Evolutionary conservation across 768 basidiomycete species (phyloP), one percentile per base, ranked within the genome.

Genomic region (Tricholoma terreum): DNA sequence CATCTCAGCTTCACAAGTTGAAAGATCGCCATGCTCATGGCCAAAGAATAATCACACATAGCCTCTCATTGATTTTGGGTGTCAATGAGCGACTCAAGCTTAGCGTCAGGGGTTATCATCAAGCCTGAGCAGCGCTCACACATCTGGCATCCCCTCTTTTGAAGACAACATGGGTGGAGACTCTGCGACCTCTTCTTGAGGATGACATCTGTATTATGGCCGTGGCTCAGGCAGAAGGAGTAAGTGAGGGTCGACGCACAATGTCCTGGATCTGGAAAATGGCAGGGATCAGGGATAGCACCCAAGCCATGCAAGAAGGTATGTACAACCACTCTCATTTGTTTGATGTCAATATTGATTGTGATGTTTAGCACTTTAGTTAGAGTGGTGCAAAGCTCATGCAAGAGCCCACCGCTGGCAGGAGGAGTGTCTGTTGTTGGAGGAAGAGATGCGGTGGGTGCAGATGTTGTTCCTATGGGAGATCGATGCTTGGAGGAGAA

Each of bases 1-100:
- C 22, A 1, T 51, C 63, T 0, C 61, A 64, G 43, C 24, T 60
- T 4, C 62, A 58, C 27, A 55, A 59, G 27, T 22, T 36, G n/a
- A 62, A 64, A 38, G 52, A 59, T 17, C 15, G 51, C 10, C 19
- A 15, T 22, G 10, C 51, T n/a, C 51, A 15, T 1, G 51, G 51
- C 15, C 51, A 52, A 34, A 27, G 30, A 1, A 22, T 30, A 19
- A 6, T n/a, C 30, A 51, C 50, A 6, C 50, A 24, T 10, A 31
- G 50, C 9, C 2, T 14, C 38, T 15, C 38, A 14, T 7, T 15
- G 3, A 42, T 42, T 14, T 42, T 15, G 15, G 19, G 15, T 7
- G 38, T 19, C 7, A 42, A 42, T 4, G 38, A 42, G 15, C 38
- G 38, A 42, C 19, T 45, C 22, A 45, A 24, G 9, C 3, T 6